Base-by-base conservation (phyloP, 164 flowering plant genomes). In the Vitis rupestris region DNA sequence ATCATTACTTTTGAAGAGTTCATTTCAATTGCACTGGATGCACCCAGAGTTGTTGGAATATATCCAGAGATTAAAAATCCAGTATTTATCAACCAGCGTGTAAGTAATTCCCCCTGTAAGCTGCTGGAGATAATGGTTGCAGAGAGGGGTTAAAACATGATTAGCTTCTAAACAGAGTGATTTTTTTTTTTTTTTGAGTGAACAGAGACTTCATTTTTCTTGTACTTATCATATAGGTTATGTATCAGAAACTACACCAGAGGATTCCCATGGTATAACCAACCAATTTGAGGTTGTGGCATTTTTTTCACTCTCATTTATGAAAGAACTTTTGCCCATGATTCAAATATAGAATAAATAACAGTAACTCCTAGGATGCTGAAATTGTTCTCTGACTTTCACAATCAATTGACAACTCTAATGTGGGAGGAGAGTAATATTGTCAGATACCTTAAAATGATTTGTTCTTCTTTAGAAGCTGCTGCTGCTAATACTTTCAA, bases 1-100 rank as follows among this genome's bases (percentile, higher is more conserved):
- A 92, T 96, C 60, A 89, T 96, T 76, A 92, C 99, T 14, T 96
- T 96, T 77, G 98, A 96, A 73, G 98, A 96, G 73, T 96, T 68
- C 76, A 92, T 96, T 74, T 71, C 91, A 65, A 90, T 96, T 81
- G 99, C 97, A 15, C 70, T 96, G 71, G 93, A 96, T 82, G 97
- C 99, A 51, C 76, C 86, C 16, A 88, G 99, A 84, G 83, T 92
- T 66, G 97, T 96, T 73, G 99, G 99, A 60, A 96, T 96, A 73
- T 96, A 96, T 72, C 99, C 99, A 63, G 99, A 96, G 86, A 96
- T 96, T 1, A 96, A 96, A 72, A 91, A 88, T 77, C 99, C 99
- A 7, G 90, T 93, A 53, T 83, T 90, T 47, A 90, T 96, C 76
- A 96, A 93, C 78, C 86, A 93, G 75, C 97, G 79, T 70, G 99